phyloP scores from a whole-genome alignment of 192 early-diverging fungal species.

The Coemansia sp. region DNA sequence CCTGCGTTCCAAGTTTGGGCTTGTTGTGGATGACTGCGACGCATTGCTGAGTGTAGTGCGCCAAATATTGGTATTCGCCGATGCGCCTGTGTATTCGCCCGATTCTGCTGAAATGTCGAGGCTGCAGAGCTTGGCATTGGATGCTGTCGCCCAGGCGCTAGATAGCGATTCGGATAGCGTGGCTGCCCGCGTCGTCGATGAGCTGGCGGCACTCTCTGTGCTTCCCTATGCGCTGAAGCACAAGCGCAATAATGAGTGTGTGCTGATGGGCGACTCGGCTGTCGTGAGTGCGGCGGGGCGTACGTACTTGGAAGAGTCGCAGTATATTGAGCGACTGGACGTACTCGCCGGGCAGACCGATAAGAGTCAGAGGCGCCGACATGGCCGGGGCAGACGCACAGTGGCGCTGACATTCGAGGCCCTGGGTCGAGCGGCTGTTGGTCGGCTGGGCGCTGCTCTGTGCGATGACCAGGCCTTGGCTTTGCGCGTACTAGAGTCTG shows the following conservation, averaged over 20 bases:
- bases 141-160: conserved; percentile 46
- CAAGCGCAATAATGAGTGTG: neutral
- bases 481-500: conserved; percentile 16
- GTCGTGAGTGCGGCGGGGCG: neutral
- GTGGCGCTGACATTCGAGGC: conserved; percentile 22
- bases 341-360: neutral
- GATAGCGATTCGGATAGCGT: neutral
- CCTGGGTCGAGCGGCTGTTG: conserved; percentile 29
- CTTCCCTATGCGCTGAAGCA: conserved; percentile 22
- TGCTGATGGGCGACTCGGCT: neutral
- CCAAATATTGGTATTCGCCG: conserved; percentile 20
- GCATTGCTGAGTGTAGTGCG: conserved; percentile 25
- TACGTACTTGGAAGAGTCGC: neutral
- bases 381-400: neutral
- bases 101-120: conserved; percentile 66
- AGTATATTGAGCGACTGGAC: neutral
- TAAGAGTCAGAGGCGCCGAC: neutral
- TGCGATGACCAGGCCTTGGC: neutral
- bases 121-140: conserved; percentile 71
- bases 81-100: conserved; percentile 22
- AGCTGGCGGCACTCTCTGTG: conserved; percentile 39
- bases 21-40: conserved; percentile 20
- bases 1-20: neutral
- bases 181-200: conserved; percentile 19
- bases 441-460: conserved; percentile 16